Evolutionary conservation across 139 green algal genomes (phyloP).

Genomic region (Chlorokybus atmophyticus): DNA sequence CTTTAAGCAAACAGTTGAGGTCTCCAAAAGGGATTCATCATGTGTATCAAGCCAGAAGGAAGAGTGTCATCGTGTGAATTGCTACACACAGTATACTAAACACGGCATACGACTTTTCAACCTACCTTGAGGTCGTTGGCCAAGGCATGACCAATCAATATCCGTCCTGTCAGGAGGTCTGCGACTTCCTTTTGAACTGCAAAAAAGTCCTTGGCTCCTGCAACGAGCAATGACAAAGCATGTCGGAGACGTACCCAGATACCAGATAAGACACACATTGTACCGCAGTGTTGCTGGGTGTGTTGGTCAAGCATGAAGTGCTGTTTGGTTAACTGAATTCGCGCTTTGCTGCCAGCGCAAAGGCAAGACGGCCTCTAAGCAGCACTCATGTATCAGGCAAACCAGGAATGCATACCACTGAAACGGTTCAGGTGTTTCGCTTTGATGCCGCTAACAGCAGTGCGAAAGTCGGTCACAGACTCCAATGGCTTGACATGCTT

Average conservation of each 20-base stretch:
- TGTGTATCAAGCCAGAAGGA: not conserved
- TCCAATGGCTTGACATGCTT: conserved; percentile 22
- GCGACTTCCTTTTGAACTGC: conserved; percentile 37
- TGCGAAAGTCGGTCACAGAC: conserved; percentile 27
- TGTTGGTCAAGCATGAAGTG: too few relatives aligned
- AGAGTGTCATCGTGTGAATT: not conserved
- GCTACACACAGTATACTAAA: not conserved
- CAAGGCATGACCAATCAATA: conserved; percentile 74
- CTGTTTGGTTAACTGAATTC: too few relatives aligned
- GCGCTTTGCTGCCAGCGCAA: too few relatives aligned
- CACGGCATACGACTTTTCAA: not conserved
- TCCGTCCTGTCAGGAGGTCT: conserved; percentile 43
- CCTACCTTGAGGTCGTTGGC: conserved; percentile 67
- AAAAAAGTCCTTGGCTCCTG: conserved; percentile 18
- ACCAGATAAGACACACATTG: not conserved
- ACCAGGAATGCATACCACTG: not conserved
- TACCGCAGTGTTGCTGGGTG: too few relatives aligned
- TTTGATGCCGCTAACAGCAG: conserved; percentile 20
- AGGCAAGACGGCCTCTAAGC: too few relatives aligned
- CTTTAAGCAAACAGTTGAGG: not conserved
- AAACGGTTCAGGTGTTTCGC: conserved; percentile 11
- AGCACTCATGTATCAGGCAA: too few relatives aligned
- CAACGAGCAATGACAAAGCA: not conserved
- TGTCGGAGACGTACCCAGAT: not conserved
- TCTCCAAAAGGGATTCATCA: not conserved